A percentile compares a stretch with the other conserved stretches of the same genome.
These are phyloP conservation scores for Podaxis sp. DNA, from an alignment of 768 basidiomycete species.

Conservation along the genomic window DNA sequence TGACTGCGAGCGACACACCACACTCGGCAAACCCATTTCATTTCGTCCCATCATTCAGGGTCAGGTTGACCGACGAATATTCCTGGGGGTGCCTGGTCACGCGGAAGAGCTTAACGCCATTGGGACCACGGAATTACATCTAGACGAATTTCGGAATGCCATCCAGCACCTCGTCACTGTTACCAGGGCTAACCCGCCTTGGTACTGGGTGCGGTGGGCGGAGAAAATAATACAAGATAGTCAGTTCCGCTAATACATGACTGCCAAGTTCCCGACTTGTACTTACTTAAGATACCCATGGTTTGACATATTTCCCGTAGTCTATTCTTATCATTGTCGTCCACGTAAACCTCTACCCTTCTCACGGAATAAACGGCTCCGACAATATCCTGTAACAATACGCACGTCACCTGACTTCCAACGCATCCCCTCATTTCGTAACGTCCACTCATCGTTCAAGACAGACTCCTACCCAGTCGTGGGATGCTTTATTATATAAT, in stretches of 20 bases:
- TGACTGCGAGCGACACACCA: not conserved
- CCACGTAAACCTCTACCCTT: not conserved
- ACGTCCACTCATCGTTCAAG: no score
- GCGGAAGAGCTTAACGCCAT: not conserved
- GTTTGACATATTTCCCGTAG: not conserved
- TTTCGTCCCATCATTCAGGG: constrained; percentile 1
- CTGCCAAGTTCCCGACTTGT: not conserved
- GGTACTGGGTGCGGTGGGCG: not conserved
- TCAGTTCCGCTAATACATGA: not conserved
- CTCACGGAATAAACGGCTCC: no score
- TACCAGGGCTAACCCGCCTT: constrained; percentile 1
- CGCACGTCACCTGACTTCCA: no score
- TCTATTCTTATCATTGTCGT: not conserved
- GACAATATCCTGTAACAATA: no score
- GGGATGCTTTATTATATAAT: no score
- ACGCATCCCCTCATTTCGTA: no score
- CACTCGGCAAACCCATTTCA: not conserved
- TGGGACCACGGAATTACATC: not conserved
- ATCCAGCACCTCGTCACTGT: not conserved
- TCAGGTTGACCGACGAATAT: not conserved
- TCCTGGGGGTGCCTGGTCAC: not conserved
- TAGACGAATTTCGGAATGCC: not conserved
- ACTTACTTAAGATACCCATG: not conserved
- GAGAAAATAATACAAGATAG: not conserved
- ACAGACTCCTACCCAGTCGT: no score